Percentiles rank a stretch among this genome's conserved stretches.
phyloP scores from a whole-genome alignment of 2,329 filamentous ascomycete genomes.

The Zalaria sp. region DNA sequence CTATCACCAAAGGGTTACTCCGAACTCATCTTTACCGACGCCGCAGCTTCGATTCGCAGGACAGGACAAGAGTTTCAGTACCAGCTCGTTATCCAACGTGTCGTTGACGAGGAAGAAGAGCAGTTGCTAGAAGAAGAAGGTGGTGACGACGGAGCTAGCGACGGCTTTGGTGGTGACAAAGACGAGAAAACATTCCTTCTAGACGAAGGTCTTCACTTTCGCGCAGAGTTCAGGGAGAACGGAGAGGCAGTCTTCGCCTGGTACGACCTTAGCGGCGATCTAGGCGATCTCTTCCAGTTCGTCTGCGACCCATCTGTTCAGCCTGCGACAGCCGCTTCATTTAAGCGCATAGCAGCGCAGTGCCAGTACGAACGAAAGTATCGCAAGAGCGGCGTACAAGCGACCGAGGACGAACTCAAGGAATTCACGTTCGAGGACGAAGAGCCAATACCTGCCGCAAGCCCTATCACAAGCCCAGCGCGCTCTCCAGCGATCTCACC shows the following conservation, averaged over 20 bases:
- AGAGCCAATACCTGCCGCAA: slow-evolving; percentile 45
- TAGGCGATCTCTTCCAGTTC: slow-evolving; percentile 93
- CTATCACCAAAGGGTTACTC: slow-evolving; percentile 94
- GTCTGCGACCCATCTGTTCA: slow-evolving; percentile 70
- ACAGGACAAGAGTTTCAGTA: slow-evolving; percentile 95
- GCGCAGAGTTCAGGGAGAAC: slow-evolving; percentile 65
- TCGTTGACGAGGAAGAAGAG: slow-evolving; percentile 94
- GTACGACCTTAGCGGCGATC: slow-evolving; percentile 87
- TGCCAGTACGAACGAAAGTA: slow-evolving; percentile 98
- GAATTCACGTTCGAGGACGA: slow-evolving; percentile 67
- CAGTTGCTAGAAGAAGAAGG: slow-evolving; percentile 83
- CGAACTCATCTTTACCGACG: slow-evolving; percentile 94
- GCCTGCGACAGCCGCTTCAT: slow-evolving; percentile 58
- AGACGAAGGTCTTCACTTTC: slow-evolving; percentile 82
- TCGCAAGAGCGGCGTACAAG: slow-evolving; percentile 62
- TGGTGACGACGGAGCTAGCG: slow-evolving; percentile 63
- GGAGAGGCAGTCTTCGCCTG: slow-evolving; percentile 83
- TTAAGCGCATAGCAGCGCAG: slow-evolving; percentile 71
- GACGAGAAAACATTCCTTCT: slow-evolving; percentile 97
- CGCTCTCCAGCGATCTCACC: slow-evolving; percentile 20
- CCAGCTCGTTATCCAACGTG: slow-evolving; percentile 88
- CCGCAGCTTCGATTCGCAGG: slow-evolving; percentile 76
- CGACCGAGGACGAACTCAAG: slow-evolving; percentile 64
- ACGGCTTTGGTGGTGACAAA: slow-evolving; percentile 58
- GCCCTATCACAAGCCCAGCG: slow-evolving; percentile 37